A percentile compares a stretch with the other conserved stretches of the same genome.
These are phyloP conservation scores for Chenopodium formosanum DNA, from an alignment of 148 eudicot genomes.

Conservation along the genomic window DNA sequence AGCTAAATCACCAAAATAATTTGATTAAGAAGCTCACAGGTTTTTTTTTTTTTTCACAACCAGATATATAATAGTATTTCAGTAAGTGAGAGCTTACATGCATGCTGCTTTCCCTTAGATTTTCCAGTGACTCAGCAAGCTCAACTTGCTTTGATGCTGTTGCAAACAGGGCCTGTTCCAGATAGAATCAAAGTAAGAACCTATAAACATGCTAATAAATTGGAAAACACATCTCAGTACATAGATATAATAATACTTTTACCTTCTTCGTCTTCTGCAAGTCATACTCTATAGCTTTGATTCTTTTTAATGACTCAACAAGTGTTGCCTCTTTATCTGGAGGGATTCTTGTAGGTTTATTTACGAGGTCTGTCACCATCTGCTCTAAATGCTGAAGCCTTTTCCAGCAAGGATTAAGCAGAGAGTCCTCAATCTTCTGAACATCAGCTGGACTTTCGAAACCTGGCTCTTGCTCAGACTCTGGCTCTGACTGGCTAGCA, in stretches of 20 bases:
- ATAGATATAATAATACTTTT: constrained; percentile 20
- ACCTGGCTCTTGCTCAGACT: constrained; percentile 34
- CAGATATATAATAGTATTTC: background rate
- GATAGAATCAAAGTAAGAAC: background rate
- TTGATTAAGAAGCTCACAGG: background rate
- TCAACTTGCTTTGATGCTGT: constrained; percentile 90
- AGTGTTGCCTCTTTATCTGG: constrained; percentile 82
- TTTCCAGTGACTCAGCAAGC: constrained; percentile 83
- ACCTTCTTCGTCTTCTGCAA: constrained; percentile 90
- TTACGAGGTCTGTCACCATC: constrained; percentile 60
- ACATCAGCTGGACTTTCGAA: constrained; percentile 28
- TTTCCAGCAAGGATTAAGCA: constrained; percentile 70
- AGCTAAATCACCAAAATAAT: background rate
- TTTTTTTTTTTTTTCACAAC: background rate
- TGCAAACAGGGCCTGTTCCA: constrained; percentile 64
- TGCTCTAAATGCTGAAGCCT: constrained; percentile 74
- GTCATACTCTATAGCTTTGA: constrained; percentile 84
- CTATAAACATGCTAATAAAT: background rate
- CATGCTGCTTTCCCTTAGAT: constrained; percentile 51
- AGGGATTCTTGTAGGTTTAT: constrained; percentile 77
- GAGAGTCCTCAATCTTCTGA: constrained; percentile 33
- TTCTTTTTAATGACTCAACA: constrained; percentile 70
- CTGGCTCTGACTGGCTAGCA: constrained; percentile 24
- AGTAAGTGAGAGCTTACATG: constrained; percentile 47
- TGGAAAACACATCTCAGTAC: background rate